Base-by-base conservation (phyloP, 1,284 basidiomycete genomes). In the Papiliotrema flavescens region DNA sequence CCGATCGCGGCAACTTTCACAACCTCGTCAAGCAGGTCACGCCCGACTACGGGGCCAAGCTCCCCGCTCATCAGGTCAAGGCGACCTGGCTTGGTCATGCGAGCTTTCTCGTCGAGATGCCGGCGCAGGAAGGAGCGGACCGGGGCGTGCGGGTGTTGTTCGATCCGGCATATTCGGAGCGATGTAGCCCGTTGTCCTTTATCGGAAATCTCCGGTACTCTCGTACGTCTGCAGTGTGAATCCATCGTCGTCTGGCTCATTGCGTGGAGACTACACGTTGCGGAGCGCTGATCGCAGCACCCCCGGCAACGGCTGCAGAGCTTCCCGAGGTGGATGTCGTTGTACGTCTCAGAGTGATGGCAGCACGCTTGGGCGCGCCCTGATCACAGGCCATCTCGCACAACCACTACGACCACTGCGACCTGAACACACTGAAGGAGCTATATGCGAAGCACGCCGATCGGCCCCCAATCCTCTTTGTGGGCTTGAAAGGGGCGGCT, bases 1-100 rank as follows among this genome's bases (percentile, higher is more conserved):
- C 54, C 17, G 50, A 55, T 24, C 41, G 45, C n/a, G 41, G 41
- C 11, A 47, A 51, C 36, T 23, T 45, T 6, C 55, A 60, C 35
- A 47, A 45, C 13, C 51, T 61, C 20, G 65, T 73, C 39, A 65
- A 65, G 11, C 54, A 61, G 35, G 52, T 64, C 28, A 66, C 52
- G 37, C 70, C 71, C 8, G 64, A 64, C 3, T 69, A 69, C 47
- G 66, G 63, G 6, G 43, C 45, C 1, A 46, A 55, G 40, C 50
- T 62, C 1, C 55, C 60, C 1, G 44, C 54, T 2, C 49, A 54
- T 13, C 49, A 61, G 51, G 78, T 87, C 55, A 87, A 86, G 65
- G 79, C 83, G 8, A 88, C 86, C 0, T 89, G 85, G 85, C 77
- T 87, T 2, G 85, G 79, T 0, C 87, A 89, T 69, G 87, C 87